Percentiles rank a stretch among this genome's conserved stretches.
These are phyloP conservation scores for Allodekkera sacchari DNA, from an alignment of 805 yeast genomes.

Conservation along the genomic window DNA sequence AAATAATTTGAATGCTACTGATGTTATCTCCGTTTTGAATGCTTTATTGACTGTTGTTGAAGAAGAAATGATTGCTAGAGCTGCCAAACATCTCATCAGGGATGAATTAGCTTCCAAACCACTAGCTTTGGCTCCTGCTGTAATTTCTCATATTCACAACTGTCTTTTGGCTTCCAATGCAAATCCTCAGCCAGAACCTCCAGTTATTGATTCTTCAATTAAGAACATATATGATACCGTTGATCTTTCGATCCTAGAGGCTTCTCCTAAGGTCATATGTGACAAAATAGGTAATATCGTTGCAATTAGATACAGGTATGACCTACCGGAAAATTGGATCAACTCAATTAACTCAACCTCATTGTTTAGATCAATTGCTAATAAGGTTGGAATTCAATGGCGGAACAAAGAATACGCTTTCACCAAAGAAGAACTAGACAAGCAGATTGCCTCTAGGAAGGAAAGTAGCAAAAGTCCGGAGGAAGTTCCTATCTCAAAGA, in stretches of 20 bases:
- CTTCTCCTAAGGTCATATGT: slow-evolving; percentile 36
- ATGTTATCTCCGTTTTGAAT: slow-evolving; percentile 33
- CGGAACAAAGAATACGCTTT: slow-evolving; percentile 40
- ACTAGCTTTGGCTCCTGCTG: slow-evolving; percentile 43
- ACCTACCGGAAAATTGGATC: slow-evolving; percentile 43
- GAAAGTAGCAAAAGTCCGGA: slow-evolving; percentile 20
- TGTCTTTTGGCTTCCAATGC: slow-evolving; percentile 49
- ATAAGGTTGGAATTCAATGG: slow-evolving; percentile 86
- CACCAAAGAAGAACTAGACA: slow-evolving; percentile 32
- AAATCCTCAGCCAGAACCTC: slow-evolving; percentile 30
- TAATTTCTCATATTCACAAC: slow-evolving; percentile 67
- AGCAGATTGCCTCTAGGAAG: slow-evolving; percentile 16
- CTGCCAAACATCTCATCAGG: slow-evolving; percentile 67
- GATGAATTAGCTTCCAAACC: slow-evolving; percentile 38
- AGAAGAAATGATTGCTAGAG: slow-evolving; percentile 74
- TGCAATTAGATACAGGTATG: slow-evolving; percentile 52
- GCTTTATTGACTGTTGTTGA: slow-evolving; percentile 40
- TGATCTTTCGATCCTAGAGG: slow-evolving; percentile 34
- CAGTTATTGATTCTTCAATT: slow-evolving; percentile 35
- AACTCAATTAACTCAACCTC: slow-evolving; percentile 30
- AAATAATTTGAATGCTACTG: slow-evolving; percentile 34
- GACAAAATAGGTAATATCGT: slow-evolving; percentile 45
- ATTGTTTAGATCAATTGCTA: slow-evolving; percentile 59
- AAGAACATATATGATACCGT: slow-evolving; percentile 33
- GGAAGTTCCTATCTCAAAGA: slow-evolving; percentile 12